These are phyloP conservation scores for Paramecium bursaria DNA, from an alignment of 73 alveolate species.

Conservation along the genomic window DNA sequence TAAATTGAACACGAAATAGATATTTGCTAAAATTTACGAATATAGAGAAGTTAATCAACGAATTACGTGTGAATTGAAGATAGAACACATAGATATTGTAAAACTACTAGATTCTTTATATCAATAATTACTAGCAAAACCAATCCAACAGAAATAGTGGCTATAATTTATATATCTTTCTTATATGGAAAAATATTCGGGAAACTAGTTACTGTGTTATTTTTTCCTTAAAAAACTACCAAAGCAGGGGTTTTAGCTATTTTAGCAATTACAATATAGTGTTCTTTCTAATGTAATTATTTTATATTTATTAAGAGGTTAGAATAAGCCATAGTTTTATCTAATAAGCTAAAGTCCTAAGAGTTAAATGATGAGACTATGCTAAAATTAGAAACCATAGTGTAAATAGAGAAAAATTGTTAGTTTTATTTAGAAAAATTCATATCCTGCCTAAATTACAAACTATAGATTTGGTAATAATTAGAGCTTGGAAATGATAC, in stretches of 20 bases:
- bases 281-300: neutral
- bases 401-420: conserved; percentile 17
- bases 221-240: neutral
- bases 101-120: conserved; percentile 27
- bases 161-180: conserved; percentile 7
- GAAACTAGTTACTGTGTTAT: conserved; percentile 38
- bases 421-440: neutral
- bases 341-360: neutral
- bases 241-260: neutral
- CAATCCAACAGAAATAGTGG: conserved; percentile 1
- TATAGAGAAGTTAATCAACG: neutral
- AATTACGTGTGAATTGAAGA: conserved; percentile 24
- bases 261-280: neutral
- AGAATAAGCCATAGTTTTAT: neutral
- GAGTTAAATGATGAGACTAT: neutral
- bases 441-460: neutral
- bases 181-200: conserved; percentile 23
- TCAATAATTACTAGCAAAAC: neutral
- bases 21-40: neutral
- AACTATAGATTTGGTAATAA: conserved; percentile 4
- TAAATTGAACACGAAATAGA: neutral
- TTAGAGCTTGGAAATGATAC: conserved; percentile 14
- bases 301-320: conserved; percentile 28
- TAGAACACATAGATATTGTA: conserved; percentile 27
- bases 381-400: neutral